Percentiles rank a stretch among this genome's conserved stretches.
Evolutionary conservation across 306 rosid species (phyloP).

Genomic region (Lathyrus oleraceus): DNA sequence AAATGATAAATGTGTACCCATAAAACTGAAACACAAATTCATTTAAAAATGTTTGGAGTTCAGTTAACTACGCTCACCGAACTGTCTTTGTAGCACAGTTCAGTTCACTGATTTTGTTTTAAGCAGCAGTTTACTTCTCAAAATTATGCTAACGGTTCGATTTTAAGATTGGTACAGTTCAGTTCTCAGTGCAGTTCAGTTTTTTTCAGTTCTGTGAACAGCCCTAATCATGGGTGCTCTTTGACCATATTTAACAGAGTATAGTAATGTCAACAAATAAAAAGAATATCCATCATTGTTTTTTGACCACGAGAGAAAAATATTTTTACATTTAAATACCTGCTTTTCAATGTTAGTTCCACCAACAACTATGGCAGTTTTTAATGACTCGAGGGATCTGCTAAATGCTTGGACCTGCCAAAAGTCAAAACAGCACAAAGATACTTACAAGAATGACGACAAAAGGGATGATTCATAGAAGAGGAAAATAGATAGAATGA

Average conservation of each 20-base stretch:
- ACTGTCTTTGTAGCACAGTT: no score
- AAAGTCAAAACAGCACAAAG: conserved; percentile 34
- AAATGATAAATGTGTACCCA: no score
- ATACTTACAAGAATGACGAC: conserved; percentile 22
- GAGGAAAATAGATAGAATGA: neutral
- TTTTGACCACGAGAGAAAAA: conserved; percentile 12
- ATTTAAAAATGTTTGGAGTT: no score
- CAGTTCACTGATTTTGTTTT: no score
- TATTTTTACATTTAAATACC: conserved; percentile 50
- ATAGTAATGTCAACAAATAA: conserved; percentile 5
- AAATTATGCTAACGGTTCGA: no score
- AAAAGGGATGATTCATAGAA: neutral
- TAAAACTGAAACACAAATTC: no score
- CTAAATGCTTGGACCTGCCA: conserved; percentile 87
- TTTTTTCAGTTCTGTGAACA: no score
- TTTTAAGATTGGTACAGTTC: no score
- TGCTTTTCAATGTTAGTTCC: conserved; percentile 82
- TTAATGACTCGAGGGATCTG: conserved; percentile 68
- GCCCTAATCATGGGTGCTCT: neutral
- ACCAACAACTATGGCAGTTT: conserved; percentile 86
- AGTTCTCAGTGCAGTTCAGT: no score
- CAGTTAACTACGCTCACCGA: no score
- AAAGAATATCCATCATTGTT: conserved; percentile 4
- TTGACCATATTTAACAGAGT: conserved; percentile 22
- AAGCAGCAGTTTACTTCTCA: no score